Evolutionary conservation across 2,329 filamentous ascomycete genomes (phyloP).

Genomic region (Fusarium scirpi): DNA sequence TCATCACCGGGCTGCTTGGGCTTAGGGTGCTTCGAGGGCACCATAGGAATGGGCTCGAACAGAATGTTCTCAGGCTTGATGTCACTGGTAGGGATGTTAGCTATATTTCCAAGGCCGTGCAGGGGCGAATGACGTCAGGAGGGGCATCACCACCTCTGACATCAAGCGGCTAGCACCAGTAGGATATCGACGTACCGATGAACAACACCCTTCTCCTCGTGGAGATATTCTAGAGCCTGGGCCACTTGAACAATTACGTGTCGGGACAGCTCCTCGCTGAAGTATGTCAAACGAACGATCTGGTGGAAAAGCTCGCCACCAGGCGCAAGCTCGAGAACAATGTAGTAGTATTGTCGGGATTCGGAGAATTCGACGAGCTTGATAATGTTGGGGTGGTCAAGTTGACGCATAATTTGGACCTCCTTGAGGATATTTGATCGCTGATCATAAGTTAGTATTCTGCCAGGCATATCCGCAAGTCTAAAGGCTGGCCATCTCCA

Average conservation of each 20-base stretch:
- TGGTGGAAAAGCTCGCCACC: constrained; percentile 98
- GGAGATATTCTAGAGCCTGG: constrained; percentile 91
- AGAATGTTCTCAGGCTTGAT: constrained; percentile 99
- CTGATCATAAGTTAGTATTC: constrained; percentile 63
- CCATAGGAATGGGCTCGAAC: constrained; percentile 86
- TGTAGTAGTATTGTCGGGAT: constrained; percentile 96
- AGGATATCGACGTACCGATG: constrained; percentile 78
- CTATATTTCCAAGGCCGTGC: constrained; percentile 28
- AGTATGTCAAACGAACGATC: constrained; percentile 97
- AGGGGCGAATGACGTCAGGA: constrained; percentile 48
- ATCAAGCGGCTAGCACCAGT: constrained; percentile 1
- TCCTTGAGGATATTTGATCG: constrained; percentile 98
- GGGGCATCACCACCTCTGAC: constrained; percentile 40
- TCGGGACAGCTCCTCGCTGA: constrained; percentile 93
- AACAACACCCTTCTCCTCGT: constrained; percentile 94
- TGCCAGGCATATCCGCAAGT: constrained; percentile 27
- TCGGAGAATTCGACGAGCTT: constrained; percentile 95
- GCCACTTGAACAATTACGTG: constrained; percentile 97
- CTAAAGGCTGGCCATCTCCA: constrained; percentile 38
- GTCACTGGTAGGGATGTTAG: constrained; percentile 69
- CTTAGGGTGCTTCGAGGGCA: constrained; percentile 84
- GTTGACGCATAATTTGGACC: constrained; percentile 97
- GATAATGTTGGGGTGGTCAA: constrained; percentile 96
- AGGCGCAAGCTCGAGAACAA: constrained; percentile 92
- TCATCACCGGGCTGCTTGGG: constrained; percentile 89